These are phyloP conservation scores for Tetragonia tetragonoides DNA, from an alignment of 148 eudicot genomes.

Conservation along the genomic window DNA sequence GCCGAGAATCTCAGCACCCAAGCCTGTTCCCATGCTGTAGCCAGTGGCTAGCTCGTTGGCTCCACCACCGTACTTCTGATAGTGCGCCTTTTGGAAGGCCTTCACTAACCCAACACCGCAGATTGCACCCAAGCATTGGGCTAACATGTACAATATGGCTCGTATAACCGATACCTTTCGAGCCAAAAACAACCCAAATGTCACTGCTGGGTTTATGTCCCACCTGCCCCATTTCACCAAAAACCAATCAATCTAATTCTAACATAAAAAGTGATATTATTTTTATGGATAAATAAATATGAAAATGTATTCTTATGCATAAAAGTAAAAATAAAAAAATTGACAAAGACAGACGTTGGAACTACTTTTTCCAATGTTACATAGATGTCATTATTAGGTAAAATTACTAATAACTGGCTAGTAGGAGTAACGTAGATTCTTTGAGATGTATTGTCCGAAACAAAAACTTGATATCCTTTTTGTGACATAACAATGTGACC, in stretches of 20 bases:
- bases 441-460: no score
- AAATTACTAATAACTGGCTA: no score
- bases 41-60: slow-evolving; percentile 35
- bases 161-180: slow-evolving; percentile 36
- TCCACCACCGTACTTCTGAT: slow-evolving; percentile 35
- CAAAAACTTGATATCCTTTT: no score
- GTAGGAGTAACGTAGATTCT: no score
- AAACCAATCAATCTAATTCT: background rate
- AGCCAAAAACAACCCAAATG: slow-evolving; percentile 32
- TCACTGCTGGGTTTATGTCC: slow-evolving; percentile 23
- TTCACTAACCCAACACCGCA: slow-evolving; percentile 45
- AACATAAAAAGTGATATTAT: no score
- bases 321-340: no score
- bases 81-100: slow-evolving; percentile 37
- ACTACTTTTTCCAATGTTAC: no score
- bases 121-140: slow-evolving; percentile 46
- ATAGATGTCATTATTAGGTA: no score
- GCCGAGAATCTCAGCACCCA: slow-evolving; percentile 33
- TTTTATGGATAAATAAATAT: no score
- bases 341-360: no score
- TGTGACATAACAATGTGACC: no score
- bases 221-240: slow-evolving; percentile 26
- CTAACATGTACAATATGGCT: slow-evolving; percentile 43
- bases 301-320: no score
- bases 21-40: slow-evolving; percentile 38